Evolutionary conservation across 2,329 filamentous ascomycete genomes (phyloP).

Genomic region (Curvularia spicifera): DNA sequence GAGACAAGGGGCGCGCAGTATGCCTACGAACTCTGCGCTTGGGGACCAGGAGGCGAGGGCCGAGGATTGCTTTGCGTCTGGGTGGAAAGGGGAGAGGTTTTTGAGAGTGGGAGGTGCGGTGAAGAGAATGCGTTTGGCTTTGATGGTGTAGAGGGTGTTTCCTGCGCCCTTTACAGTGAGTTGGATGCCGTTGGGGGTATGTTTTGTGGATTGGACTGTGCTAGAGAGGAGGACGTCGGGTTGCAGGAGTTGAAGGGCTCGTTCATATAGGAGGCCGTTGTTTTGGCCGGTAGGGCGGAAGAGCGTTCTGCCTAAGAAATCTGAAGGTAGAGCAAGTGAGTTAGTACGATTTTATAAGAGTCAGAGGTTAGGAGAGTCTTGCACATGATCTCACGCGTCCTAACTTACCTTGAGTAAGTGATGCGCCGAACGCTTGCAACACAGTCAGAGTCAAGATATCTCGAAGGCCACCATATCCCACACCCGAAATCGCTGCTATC

Average conservation of each 20-base stretch:
- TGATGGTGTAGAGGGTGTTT: conserved; percentile 17
- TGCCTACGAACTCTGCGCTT: conserved; percentile 21
- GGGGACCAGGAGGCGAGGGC: conserved; percentile 20
- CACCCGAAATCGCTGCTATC: conserved; percentile 27
- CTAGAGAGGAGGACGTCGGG: conserved; percentile 20
- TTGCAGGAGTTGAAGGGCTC: conserved; percentile 26
- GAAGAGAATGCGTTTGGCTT: conserved; percentile 28
- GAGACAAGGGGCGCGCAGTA: conserved; percentile 28
- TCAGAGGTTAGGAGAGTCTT: background rate
- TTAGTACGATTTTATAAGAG: background rate
- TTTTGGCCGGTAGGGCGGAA: conserved; percentile 20
- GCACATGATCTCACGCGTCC: background rate
- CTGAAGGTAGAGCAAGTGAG: background rate
- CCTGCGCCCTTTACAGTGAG: conserved; percentile 14
- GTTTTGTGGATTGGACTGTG: conserved; percentile 14
- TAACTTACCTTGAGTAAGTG: conserved; percentile 19
- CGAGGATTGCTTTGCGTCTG: conserved; percentile 20
- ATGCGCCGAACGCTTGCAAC: conserved; percentile 29
- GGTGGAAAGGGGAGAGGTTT: conserved; percentile 21
- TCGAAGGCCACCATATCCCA: conserved; percentile 28
- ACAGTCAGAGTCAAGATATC: conserved; percentile 27
- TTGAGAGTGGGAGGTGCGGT: conserved; percentile 21
- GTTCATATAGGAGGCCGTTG: conserved; percentile 33
- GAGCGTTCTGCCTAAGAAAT: conserved; percentile 13
- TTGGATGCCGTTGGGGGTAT: conserved; percentile 3